phyloP scores from a whole-genome alignment of 2,329 filamentous ascomycete genomes.

The Xylariomycetidae sp. region DNA sequence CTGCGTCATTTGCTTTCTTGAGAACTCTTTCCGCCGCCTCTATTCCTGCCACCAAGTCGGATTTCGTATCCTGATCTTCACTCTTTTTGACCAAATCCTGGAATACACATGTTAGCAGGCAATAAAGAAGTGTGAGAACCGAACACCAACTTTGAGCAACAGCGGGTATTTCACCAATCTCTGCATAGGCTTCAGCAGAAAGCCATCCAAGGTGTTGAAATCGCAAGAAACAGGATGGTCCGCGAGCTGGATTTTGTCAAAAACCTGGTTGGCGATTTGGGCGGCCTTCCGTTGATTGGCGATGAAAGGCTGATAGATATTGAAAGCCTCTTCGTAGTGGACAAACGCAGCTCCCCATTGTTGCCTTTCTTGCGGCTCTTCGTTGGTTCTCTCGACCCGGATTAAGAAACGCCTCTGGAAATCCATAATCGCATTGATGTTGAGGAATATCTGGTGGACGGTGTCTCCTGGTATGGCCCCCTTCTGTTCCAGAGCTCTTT shows the following conservation, averaged over 20 bases:
- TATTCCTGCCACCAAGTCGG: slow-evolving; percentile 72
- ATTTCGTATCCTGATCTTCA: slow-evolving; percentile 64
- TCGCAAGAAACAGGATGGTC: slow-evolving; percentile 78
- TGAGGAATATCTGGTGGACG: slow-evolving; percentile 92
- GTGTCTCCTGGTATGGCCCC: slow-evolving; percentile 84
- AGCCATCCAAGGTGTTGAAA: slow-evolving; percentile 83
- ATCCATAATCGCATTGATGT: slow-evolving; percentile 90
- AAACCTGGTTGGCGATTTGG: slow-evolving; percentile 75
- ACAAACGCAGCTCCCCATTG: slow-evolving; percentile 95
- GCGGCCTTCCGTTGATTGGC: slow-evolving; percentile 93
- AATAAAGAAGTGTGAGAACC: not conserved
- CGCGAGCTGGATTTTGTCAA: slow-evolving; percentile 77
- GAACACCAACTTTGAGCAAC: slow-evolving; percentile 65
- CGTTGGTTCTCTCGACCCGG: slow-evolving; percentile 91
- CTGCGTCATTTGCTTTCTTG: slow-evolving; percentile 81
- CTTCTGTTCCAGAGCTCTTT: slow-evolving; percentile 82
- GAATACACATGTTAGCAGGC: slow-evolving; percentile 20
- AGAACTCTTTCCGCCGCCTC: slow-evolving; percentile 78
- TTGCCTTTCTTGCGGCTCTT: slow-evolving; percentile 68
- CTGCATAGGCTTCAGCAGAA: slow-evolving; percentile 95
- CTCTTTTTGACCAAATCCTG: slow-evolving; percentile 80
- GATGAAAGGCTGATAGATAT: slow-evolving; percentile 94
- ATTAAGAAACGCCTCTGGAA: slow-evolving; percentile 95
- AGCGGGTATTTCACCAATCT: slow-evolving; percentile 91
- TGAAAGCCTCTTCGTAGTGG: slow-evolving; percentile 78